Base-by-base conservation (phyloP, 257 asterid genomes). In the Nicotiana tabacum region DNA sequence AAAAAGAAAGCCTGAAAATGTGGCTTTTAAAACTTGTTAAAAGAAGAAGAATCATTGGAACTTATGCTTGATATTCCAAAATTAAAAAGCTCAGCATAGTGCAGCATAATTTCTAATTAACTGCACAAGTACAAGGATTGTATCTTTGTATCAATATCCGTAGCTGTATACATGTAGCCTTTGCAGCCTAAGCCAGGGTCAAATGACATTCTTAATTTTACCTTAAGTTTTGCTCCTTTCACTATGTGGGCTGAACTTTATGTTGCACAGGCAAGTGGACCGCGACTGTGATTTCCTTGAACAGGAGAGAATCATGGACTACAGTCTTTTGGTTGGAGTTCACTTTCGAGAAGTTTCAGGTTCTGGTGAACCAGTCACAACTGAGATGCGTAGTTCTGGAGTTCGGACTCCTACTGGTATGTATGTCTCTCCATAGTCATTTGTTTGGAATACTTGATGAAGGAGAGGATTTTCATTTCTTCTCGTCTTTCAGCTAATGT, bases 291-390 rank as follows among this genome's bases (percentile, higher is more conserved):
- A 96, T 27, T 96, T 96, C 87, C 99, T 96, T 81, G 98, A 92
- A 84, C 97, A 93, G 33, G 99, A 92, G 89, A 92, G 97, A 81
- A 92, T 95, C 46, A 95, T 95, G 99, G 98, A 95, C 87, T 95
- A 95, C 87, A 95, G 99, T 76, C 99, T 95, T 62, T 79, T 95
- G 83, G 89, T 94, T 1, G 99, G 99, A 76, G 88, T 96, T 85
- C 98, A 96, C 86, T 94, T 93, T 88, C 88, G 89, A 66, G 90
- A 94, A 83, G 86, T 90, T 82, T 91, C 97, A n/a, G 84, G 83
- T 5, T 77, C 91, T 9, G 93, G 96, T 27, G 94, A 88, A 69
- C 96, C 96, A 51, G 80, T 92, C 32, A 83, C 85, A 64, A 81
- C 80, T 10, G 83, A 78, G 83, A 81, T 89, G 51, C 84, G 69